These are phyloP conservation scores for Fomitiporia mediterranea DNA, from an alignment of 1,284 basidiomycete genomes.

Conservation along the genomic window DNA sequence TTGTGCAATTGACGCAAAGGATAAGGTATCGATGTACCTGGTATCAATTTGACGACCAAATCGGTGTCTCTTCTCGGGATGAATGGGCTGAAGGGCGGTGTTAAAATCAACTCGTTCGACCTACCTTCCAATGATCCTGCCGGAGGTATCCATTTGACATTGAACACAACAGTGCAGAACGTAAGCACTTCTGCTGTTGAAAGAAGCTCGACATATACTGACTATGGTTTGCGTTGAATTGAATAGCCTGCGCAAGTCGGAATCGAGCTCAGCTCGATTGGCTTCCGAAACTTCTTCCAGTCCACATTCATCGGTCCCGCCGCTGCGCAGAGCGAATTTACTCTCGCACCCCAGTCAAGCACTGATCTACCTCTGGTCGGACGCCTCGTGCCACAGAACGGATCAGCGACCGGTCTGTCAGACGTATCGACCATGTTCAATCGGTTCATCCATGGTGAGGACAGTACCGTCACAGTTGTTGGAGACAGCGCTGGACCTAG, in stretches of 20 bases:
- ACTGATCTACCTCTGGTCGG: conserved; percentile 56
- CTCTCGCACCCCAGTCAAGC: conserved; percentile 51
- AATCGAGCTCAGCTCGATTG: conserved; percentile 58
- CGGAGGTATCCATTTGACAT: conserved; percentile 70
- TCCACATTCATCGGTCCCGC: conserved; percentile 58
- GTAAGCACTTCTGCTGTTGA: conserved; percentile 32
- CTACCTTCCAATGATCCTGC: conserved; percentile 68
- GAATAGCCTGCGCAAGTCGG: conserved; percentile 72
- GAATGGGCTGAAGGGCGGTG: conserved; percentile 62
- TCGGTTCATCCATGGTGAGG: conserved; percentile 64
- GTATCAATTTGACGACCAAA: conserved; percentile 53
- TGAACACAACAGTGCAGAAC: conserved; percentile 60
- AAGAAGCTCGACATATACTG: neutral
- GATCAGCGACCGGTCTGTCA: conserved; percentile 48
- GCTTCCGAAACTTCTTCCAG: conserved; percentile 55
- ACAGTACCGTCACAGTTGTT: conserved; percentile 57
- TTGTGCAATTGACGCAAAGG: conserved; percentile 6
- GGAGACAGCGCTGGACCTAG: conserved; percentile 62
- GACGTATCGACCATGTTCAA: conserved; percentile 68
- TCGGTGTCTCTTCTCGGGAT: conserved; percentile 68
- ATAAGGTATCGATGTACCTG: conserved; percentile 55
- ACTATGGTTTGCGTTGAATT: neutral
- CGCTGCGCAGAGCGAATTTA: conserved; percentile 45
- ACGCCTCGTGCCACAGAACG: conserved; percentile 60
- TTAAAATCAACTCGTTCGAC: conserved; percentile 67